Base-by-base conservation (phyloP, 2,329 filamentous ascomycete genomes). In the Aspergillus bombycis region DNA sequence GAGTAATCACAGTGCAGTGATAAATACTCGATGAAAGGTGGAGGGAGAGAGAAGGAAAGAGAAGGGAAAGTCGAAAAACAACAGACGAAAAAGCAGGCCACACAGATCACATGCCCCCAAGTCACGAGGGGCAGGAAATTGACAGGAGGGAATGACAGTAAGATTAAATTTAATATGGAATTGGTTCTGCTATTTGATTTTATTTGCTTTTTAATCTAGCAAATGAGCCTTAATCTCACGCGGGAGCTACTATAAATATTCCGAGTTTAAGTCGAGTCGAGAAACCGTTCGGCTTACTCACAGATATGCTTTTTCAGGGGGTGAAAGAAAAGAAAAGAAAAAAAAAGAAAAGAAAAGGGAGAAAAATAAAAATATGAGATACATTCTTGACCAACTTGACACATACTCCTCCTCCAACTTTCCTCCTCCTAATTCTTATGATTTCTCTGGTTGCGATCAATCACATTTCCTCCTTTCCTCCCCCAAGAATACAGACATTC, bases 91-190 rank as follows among this genome's bases (percentile, higher is more conserved):
- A 34, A 32, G 28, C 28, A 58, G 41, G 12, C 28, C 32, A 30
- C 41, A 36, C 28, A 48, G 38, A 62, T 62, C 61, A 62, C 61
- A 62, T 62, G 61, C 26, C 16, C 6, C 5, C 16, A 43, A 50
- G 60, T 62, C 56, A 58, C 61, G 56, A 38, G 52, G 52, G 26
- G 19, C 14, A 34, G 38, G 28, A 12, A 41, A 32, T 43, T 58
- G 56, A 58, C 32, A 58, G 55, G 43, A 38, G 36, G 38, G 11
- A 21, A 58, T 23, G 43, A 19, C 16, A 34, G 43, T 30, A 34
- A 58, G 26, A 46, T 34, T 43, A 34, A 34, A 57, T 45, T 45
- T 45, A 11, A 23, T 23, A n/a, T 54, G 32, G 32, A 34, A 34
- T 36, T 54, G 7, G 21, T 36, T 57, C 16, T 38, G 6, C 45